A percentile compares a stretch with the other conserved stretches of the same genome.
Conservation (phyloP, 139 green algal species). For the Cymbomonas tetramitiformis region DNA sequence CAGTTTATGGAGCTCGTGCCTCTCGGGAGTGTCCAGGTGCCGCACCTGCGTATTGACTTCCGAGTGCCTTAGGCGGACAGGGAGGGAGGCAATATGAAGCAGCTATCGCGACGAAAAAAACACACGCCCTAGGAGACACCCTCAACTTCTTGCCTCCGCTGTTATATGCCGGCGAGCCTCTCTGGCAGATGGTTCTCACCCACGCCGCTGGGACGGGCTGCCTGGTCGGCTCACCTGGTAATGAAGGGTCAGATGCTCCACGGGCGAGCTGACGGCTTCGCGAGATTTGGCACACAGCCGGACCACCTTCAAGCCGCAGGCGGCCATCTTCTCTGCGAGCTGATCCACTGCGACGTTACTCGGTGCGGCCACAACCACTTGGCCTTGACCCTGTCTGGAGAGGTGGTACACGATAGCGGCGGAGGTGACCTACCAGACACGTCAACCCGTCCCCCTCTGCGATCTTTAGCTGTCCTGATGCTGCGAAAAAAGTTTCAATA, state of each 20-base stretch:
- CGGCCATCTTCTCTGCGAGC: constrained; percentile 77
- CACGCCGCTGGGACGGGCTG: not conserved
- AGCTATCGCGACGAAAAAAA: too few species aligned
- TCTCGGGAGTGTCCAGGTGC: constrained; percentile 59
- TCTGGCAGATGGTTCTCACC: not conserved
- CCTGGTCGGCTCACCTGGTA: constrained; percentile 54
- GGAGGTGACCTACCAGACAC: too few species aligned
- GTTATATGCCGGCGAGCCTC: too few species aligned
- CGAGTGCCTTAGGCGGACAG: not conserved
- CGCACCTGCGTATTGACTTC: constrained; percentile 38
- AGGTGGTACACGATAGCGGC: constrained; percentile 91
- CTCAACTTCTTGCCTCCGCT: too few species aligned
- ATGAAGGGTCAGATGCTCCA: constrained; percentile 91
- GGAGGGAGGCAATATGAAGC: not conserved
- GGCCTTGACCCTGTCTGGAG: constrained; percentile 41
- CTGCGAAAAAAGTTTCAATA: too few species aligned
- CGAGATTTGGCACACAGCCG: constrained; percentile 72
- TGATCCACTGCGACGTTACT: constrained; percentile 97
- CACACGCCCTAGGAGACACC: too few species aligned
- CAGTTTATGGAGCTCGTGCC: constrained; percentile 76
- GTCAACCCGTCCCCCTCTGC: too few species aligned
- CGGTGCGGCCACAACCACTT: constrained; percentile 83
- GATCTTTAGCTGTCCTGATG: too few species aligned
- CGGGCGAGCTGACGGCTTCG: constrained; percentile 59
- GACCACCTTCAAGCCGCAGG: constrained; percentile 83